These are phyloP conservation scores for Pleurotus tuoliensis DNA, from an alignment of 768 basidiomycete species.

Conservation along the genomic window DNA sequence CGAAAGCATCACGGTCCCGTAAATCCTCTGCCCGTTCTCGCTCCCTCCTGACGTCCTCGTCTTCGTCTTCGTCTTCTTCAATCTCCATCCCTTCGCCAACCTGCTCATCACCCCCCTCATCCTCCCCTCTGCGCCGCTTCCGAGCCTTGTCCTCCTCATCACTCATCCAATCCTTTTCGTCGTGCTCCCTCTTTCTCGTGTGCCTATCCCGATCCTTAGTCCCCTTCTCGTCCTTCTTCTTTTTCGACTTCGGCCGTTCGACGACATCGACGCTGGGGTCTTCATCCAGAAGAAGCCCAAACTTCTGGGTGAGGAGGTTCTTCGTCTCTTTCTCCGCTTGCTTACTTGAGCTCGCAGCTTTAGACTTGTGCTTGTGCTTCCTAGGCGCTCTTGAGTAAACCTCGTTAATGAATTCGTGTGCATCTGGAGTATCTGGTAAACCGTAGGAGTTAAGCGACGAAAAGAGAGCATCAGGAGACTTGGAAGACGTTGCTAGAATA, in stretches of 20 bases:
- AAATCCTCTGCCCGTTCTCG: slow-evolving; percentile 75
- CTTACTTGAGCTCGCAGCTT: slow-evolving; percentile 43
- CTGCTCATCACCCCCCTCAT: slow-evolving; percentile 23
- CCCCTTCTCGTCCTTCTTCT: slow-evolving; percentile 43
- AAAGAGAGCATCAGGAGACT: slow-evolving; percentile 77
- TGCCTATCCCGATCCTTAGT: slow-evolving; percentile 56
- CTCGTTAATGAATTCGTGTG: slow-evolving; percentile 75
- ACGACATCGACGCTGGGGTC: slow-evolving; percentile 44
- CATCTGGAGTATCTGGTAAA: slow-evolving; percentile 75
- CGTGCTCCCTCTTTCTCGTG: slow-evolving; percentile 76
- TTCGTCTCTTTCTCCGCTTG: slow-evolving; percentile 77
- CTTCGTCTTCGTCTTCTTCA: slow-evolving; percentile 71
- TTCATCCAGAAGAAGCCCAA: slow-evolving; percentile 82
- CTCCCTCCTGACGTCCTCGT: slow-evolving; percentile 67
- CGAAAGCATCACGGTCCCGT: slow-evolving; percentile 89
- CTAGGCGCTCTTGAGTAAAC: slow-evolving; percentile 77
- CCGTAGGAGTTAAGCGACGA: slow-evolving; percentile 71
- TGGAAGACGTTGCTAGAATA: slow-evolving; percentile 69
- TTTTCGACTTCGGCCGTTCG: slow-evolving; percentile 13
- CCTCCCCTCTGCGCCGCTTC: slow-evolving; percentile 59
- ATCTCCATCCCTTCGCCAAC: slow-evolving; percentile 34
- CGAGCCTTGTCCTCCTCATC: slow-evolving; percentile 79
- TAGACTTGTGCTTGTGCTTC: slow-evolving; percentile 67
- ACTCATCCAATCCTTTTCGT: slow-evolving; percentile 84
- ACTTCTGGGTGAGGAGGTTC: slow-evolving; percentile 65